Percentiles rank a stretch among this genome's conserved stretches.
These are phyloP conservation scores for Carallia pectinifolia DNA, from an alignment of 345 rosid species.

Conservation along the genomic window DNA sequence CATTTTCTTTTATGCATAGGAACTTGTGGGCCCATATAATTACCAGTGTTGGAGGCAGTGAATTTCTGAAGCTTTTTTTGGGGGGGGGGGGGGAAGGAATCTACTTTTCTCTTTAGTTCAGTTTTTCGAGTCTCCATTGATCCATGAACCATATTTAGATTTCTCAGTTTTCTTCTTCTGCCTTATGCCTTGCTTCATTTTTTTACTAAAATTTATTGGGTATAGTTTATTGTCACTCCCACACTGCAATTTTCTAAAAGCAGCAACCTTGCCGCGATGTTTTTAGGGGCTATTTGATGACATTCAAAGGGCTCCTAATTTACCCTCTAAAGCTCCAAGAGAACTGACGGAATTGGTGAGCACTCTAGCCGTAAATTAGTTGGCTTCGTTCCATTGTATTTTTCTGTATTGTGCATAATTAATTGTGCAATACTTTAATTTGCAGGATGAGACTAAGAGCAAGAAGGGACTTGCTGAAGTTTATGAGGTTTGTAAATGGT, in stretches of 20 bases:
- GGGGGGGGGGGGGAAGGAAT: too few relatives aligned
- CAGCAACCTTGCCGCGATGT: conserved; percentile 15
- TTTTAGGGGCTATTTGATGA: conserved; percentile 74
- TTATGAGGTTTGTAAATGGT: conserved; percentile 75
- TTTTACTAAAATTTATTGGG: neutral
- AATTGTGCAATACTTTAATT: conserved; percentile 6
- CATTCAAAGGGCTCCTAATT: conserved; percentile 46
- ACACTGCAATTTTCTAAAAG: conserved; percentile 2
- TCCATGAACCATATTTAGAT: too few relatives aligned
- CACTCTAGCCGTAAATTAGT: neutral
- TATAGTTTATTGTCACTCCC: neutral
- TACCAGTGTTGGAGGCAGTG: too few relatives aligned
- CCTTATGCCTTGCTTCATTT: neutral
- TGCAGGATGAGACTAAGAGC: conserved; percentile 93
- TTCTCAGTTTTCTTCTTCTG: neutral
- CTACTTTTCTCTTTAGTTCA: too few relatives aligned
- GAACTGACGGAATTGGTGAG: conserved; percentile 72
- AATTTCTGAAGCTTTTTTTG: too few relatives aligned
- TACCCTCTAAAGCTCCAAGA: conserved; percentile 63
- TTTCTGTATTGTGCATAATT: neutral
- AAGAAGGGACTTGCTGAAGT: conserved; percentile 94
- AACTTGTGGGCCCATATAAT: too few relatives aligned
- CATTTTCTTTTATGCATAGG: too few relatives aligned
- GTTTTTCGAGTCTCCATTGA: too few relatives aligned
- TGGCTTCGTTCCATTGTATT: neutral